A percentile compares a stretch with the other conserved stretches of the same genome.
Evolutionary conservation across 352 stramenopile species (phyloP).

Genomic region (Phytophthora meadii): DNA sequence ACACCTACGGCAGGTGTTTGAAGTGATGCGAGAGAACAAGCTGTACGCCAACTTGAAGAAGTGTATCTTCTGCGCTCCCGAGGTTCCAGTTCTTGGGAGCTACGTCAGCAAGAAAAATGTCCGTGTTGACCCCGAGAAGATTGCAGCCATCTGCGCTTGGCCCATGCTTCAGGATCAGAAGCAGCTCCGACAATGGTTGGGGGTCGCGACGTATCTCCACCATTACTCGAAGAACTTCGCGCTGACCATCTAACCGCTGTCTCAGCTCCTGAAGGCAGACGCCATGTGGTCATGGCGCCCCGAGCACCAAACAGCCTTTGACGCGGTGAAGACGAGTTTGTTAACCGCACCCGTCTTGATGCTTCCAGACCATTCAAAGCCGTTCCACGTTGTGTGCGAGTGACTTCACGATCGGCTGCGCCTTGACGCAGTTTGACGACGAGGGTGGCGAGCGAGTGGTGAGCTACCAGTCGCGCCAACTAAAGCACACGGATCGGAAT

Average conservation of each 20-base stretch:
- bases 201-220: neutral
- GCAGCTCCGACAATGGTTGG: neutral
- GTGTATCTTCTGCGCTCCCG: slow-evolving; percentile 1
- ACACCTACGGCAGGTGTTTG: neutral
- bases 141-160: neutral
- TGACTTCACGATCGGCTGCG: no score
- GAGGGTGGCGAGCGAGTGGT: no score
- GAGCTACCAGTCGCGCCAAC: no score
- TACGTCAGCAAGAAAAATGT: neutral
- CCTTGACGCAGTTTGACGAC: no score
- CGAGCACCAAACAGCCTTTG: neutral
- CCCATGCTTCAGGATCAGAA: neutral
- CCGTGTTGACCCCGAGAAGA: neutral
- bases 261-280: neutral
- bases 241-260: neutral
- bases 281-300: neutral
- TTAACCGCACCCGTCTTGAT: neutral
- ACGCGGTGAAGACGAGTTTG: slow-evolving; percentile 2
- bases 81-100: neutral
- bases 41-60: neutral
- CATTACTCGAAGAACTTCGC: slow-evolving; percentile 3
- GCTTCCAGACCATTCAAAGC: neutral
- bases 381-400: neutral
- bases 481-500: no score
- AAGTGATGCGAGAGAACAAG: slow-evolving; percentile 5